Base-by-base conservation (phyloP, 768 basidiomycete genomes). In the Boletus vermiculosoides region DNA sequence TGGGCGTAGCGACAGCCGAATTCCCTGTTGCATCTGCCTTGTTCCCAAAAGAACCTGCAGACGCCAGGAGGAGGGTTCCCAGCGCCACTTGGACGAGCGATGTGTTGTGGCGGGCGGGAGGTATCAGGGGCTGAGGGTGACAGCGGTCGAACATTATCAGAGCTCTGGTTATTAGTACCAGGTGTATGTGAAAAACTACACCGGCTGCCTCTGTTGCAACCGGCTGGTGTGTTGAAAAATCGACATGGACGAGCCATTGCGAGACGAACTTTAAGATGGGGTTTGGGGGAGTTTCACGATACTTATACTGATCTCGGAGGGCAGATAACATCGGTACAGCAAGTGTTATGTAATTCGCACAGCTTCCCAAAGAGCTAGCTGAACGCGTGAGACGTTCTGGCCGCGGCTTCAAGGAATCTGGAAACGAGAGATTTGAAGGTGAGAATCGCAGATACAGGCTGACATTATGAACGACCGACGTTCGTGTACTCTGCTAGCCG, bases 41-140 rank as follows among this genome's bases (percentile, higher is more conserved):
- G 67, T 1, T 72, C 66, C 81, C 80, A 84, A 62, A 70, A 85
- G 59, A 67, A 78, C 25, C 59, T 67, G 68, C 83, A 85, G 9
- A 74, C 68, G 2, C 80, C 80, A n/a, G 52, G 58, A 44, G 71
- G 69, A n/a, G 52, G 10, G 22, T 30, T 57, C 4, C 54, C 56
- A 12, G 51, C 23, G 31, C 58, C 41, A 33, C 22, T 39, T 45
- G 64, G 40, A 53, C 30, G 55, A 22, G 40, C 7, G 18, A n/a
- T 15, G 36, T 2, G 10, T 33, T 59, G 52, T 50, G 55, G 42
- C 50, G 53, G 28, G 52, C 28, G 48, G 2, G 57, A 7, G 50
- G 22, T 23, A 30, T 31, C 62, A 54, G 55, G 55, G 44, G 56
- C 55, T 34, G 55, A 22, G 7, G 54, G 56, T 31, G 61, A 46